Percentiles rank a stretch among this genome's conserved stretches.
Conservation (phyloP, 176 grass and related monocot species). For the Guadua angustifolia region DNA sequence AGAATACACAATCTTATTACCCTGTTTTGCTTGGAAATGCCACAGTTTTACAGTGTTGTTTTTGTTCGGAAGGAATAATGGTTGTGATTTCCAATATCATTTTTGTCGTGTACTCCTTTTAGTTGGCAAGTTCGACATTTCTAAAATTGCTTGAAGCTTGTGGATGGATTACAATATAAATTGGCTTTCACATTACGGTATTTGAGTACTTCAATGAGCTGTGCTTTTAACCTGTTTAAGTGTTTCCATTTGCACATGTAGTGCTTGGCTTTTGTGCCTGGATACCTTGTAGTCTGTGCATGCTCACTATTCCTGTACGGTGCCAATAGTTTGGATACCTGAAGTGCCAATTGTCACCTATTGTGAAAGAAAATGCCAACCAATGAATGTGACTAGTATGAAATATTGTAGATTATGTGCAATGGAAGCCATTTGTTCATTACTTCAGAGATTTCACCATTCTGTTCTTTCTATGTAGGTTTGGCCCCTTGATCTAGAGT, state of each 20-base stretch:
- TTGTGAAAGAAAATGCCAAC: neutral
- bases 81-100: neutral
- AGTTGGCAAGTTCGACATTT: neutral
- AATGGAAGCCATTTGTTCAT: neutral
- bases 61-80: neutral
- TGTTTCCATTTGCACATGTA: neutral
- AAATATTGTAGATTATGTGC: conserved; percentile 13
- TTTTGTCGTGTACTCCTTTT: neutral
- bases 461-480: conserved; percentile 61
- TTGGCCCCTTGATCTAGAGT: conserved; percentile 83
- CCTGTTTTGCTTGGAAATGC: neutral
- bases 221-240: neutral
- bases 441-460: neutral
- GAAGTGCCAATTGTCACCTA: neutral
- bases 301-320: neutral
- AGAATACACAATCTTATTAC: neutral
- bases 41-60: neutral
- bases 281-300: neutral
- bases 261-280: neutral
- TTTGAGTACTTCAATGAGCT: neutral
- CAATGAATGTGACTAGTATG: conserved; percentile 3
- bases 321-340: neutral
- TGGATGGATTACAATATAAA: neutral
- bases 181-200: neutral
- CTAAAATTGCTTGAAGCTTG: neutral